phyloP scores from a whole-genome alignment of 2,329 filamentous ascomycete genomes.

The Ascochyta pisi region DNA sequence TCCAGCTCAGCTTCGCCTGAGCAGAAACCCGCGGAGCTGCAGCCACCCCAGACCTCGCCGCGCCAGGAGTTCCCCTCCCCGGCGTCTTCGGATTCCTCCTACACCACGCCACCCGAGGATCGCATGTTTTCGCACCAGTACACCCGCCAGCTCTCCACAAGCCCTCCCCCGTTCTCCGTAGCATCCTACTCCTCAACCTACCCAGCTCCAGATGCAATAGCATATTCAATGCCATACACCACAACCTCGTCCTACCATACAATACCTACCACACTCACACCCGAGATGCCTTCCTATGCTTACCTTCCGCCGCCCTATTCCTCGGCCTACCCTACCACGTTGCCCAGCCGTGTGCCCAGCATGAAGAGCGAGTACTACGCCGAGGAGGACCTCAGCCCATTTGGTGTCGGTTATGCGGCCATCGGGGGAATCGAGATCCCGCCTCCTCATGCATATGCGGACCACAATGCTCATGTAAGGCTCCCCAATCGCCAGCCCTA shows the following conservation, averaged over 20 bases:
- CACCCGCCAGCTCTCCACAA: conserved; percentile 72
- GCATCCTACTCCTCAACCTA: conserved; percentile 69
- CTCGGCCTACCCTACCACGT: conserved; percentile 59
- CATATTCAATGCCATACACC: conserved; percentile 63
- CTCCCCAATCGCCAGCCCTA: conserved; percentile 52
- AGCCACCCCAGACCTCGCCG: conserved; percentile 46
- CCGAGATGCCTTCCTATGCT: conserved; percentile 57
- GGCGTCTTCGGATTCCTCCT: conserved; percentile 46
- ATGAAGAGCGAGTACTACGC: conserved; percentile 71
- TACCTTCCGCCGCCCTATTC: conserved; percentile 61
- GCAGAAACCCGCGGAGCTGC: conserved; percentile 62
- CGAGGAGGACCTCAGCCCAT: conserved; percentile 67
- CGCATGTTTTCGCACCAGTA: conserved; percentile 71
- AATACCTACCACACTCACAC: conserved; percentile 46
- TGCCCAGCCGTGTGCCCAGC: conserved; percentile 66
- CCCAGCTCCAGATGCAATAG: conserved; percentile 69
- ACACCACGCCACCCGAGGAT: conserved; percentile 66
- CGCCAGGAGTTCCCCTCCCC: conserved; percentile 48
- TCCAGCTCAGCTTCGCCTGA: conserved; percentile 66
- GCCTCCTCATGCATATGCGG: conserved; percentile 67
- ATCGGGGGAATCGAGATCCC: conserved; percentile 69
- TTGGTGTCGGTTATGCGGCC: conserved; percentile 73
- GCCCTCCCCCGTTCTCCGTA: conserved; percentile 68
- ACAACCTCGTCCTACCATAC: conserved; percentile 50
- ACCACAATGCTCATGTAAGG: conserved; percentile 79